Evolutionary conservation across 2,329 filamentous ascomycete species (phyloP).

Genomic region (Hymenoscyphus infarciens): DNA sequence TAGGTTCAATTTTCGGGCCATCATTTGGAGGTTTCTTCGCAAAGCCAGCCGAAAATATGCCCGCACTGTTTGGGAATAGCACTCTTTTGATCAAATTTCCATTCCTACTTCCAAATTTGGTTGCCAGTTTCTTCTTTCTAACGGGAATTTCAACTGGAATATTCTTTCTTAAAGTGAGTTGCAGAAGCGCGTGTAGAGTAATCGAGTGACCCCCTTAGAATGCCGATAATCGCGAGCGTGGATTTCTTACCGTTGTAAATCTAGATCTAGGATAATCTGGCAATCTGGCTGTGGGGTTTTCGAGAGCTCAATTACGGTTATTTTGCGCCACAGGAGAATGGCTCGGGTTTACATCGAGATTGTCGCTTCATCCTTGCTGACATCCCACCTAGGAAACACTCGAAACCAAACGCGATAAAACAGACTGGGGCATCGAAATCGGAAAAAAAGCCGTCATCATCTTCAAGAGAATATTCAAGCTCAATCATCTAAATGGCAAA

Average conservation of each 20-base stretch:
- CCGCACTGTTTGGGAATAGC: constrained; percentile 62
- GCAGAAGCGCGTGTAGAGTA: not conserved
- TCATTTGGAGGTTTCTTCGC: constrained; percentile 84
- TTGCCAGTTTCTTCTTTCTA: constrained; percentile 72
- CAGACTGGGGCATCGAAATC: constrained; percentile 72
- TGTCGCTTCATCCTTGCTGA: not conserved
- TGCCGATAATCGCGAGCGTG: too few species aligned
- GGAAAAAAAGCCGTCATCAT: constrained; percentile 60
- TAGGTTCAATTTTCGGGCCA: constrained; percentile 85
- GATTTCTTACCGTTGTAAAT: too few species aligned
- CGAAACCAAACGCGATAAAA: constrained; percentile 61
- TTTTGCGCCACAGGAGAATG: too few species aligned
- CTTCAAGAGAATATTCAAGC: constrained; percentile 21
- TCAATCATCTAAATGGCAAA: constrained; percentile 18
- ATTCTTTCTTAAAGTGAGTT: constrained; percentile 68
- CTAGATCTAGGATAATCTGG: too few species aligned
- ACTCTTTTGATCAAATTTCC: constrained; percentile 72
- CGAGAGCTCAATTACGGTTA: too few species aligned
- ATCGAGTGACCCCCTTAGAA: not conserved
- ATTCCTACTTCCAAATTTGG: constrained; percentile 79
- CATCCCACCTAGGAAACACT: constrained; percentile 67
- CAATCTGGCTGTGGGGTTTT: too few species aligned
- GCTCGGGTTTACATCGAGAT: too few species aligned
- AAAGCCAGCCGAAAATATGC: constrained; percentile 72
- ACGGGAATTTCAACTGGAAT: constrained; percentile 69